Evolutionary conservation across 2,329 filamentous ascomycete genomes (phyloP).

Genomic region (Claviceps lovelessii): DNA sequence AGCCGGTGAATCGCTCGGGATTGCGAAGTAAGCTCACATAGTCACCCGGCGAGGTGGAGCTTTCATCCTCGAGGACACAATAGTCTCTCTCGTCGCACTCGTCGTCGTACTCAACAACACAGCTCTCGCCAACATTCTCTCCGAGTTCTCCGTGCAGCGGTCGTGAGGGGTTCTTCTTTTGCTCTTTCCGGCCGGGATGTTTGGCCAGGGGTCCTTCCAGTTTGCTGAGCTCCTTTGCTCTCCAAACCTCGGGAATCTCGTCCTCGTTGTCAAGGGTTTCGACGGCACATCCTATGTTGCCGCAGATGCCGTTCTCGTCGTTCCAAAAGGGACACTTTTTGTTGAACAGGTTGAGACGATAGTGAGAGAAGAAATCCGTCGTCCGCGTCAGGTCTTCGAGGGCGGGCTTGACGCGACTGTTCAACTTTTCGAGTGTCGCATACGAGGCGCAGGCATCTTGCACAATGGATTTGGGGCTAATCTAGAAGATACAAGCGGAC

Average conservation of each 20-base stretch:
- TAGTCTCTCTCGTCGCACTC: slow-evolving; percentile 96
- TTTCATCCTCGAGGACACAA: slow-evolving; percentile 90
- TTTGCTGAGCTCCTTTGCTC: slow-evolving; percentile 81
- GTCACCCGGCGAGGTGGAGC: slow-evolving; percentile 72
- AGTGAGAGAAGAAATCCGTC: slow-evolving; percentile 97
- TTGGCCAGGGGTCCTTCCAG: slow-evolving; percentile 81
- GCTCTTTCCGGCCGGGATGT: slow-evolving; percentile 65
- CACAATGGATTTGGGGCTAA: slow-evolving; percentile 77
- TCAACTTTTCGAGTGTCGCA: slow-evolving; percentile 73
- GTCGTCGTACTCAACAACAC: slow-evolving; percentile 92
- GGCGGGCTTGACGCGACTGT: slow-evolving; percentile 59
- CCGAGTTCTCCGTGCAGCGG: slow-evolving; percentile 75
- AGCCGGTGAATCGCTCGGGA: slow-evolving; percentile 90
- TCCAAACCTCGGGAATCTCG: slow-evolving; percentile 84
- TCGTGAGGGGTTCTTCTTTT: slow-evolving; percentile 53
- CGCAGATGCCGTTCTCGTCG: slow-evolving; percentile 86
- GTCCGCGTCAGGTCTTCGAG: slow-evolving; percentile 68
- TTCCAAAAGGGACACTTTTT: slow-evolving; percentile 94
- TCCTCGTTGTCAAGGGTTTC: slow-evolving; percentile 91
- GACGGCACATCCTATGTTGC: slow-evolving; percentile 91
- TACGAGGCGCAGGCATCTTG: slow-evolving; percentile 92
- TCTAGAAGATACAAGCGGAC: slow-evolving; percentile 36
- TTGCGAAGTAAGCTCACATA: slow-evolving; percentile 92
- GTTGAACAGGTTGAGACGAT: slow-evolving; percentile 86
- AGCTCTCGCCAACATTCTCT: slow-evolving; percentile 81